Evolutionary conservation across 352 stramenopile species (phyloP), one percentile per base, ranked within the genome.

Genomic region (Phytophthora hybrid): DNA sequence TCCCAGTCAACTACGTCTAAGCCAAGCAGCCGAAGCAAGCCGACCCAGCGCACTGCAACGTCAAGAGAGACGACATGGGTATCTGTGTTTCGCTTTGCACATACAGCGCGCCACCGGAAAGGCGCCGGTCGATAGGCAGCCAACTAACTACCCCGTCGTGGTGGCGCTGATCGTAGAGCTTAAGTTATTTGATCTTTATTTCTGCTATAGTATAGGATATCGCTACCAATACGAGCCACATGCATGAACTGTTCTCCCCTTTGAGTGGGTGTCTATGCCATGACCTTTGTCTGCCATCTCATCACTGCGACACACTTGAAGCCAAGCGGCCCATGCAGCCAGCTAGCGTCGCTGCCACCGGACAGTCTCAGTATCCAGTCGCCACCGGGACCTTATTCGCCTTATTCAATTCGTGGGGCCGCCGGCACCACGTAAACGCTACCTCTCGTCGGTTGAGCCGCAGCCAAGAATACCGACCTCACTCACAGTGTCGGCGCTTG

Each of bases 1-100:
- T 88, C 62, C 74, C 81, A 21, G 79, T 75, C 67, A 84, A 85
- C 60, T 85, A 82, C 51, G 79, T 79, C 26, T 88, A 71, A 86
- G 14, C 34, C 39, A 11, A 31, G 16, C 18, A 55, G 19, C 53
- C 26, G 31, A 44, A 55, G 52, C 39, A 63, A 41, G 44, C 29
- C 37, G 53, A 74, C 11, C 23, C 23, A 51, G 16, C 32, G 6
- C 56, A 59, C 23, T 41, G 29, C 19, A 19, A 66, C 41, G 14
- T 49, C 18, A 64, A 18, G 11, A 21, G 23, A 66, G 34, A 37
- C 23, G 41, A 14, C 26, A 55, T 14, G n/a, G 58, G 31, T 54
- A 23, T 21, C 10, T 18, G 46, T 41, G 57, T 4, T 58, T 49
- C 9, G 10, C 54, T 62, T 69, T 26, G 54, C 32, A 72, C 26